phyloP scores from a whole-genome alignment of 2,329 filamentous ascomycete genomes.

The Aspergillus aculeatus region DNA sequence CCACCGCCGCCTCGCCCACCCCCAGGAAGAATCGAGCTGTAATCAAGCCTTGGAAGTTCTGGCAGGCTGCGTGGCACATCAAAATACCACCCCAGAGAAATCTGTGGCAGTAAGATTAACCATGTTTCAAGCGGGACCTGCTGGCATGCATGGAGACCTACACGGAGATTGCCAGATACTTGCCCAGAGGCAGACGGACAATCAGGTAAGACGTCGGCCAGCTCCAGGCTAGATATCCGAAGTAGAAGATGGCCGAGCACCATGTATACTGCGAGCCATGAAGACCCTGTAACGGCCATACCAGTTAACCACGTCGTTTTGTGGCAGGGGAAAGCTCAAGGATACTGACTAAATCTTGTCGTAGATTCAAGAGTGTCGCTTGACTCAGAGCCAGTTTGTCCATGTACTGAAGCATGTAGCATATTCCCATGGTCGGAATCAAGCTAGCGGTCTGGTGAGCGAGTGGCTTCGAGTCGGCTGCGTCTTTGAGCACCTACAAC shows the following conservation, averaged over 20 bases:
- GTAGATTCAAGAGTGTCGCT: slow-evolving; percentile 5
- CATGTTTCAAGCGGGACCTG: no score
- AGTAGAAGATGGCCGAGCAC: slow-evolving; percentile 11
- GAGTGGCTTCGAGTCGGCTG: no score
- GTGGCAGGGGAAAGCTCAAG: no score
- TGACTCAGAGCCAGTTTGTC: slow-evolving; percentile 14
- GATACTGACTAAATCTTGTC: no score
- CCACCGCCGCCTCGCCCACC: background rate
- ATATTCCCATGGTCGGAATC: slow-evolving; percentile 12
- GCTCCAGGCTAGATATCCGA: slow-evolving; percentile 10
- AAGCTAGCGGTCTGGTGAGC: background rate
- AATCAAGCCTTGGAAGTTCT: background rate
- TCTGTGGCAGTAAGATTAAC: background rate
- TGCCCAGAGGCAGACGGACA: background rate
- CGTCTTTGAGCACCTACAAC: no score
- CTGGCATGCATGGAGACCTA: background rate
- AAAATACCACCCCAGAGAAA: background rate
- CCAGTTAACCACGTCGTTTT: no score
- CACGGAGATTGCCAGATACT: background rate
- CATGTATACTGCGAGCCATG: slow-evolving; percentile 7
- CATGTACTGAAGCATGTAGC: slow-evolving; percentile 16
- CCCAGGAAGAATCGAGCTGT: background rate
- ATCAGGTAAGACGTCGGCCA: background rate
- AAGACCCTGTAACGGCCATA: slow-evolving; percentile 1
- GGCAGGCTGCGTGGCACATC: background rate